phyloP scores from a whole-genome alignment of 192 early-diverging fungal genomes.

The Linnemannia schmuckeri region DNA sequence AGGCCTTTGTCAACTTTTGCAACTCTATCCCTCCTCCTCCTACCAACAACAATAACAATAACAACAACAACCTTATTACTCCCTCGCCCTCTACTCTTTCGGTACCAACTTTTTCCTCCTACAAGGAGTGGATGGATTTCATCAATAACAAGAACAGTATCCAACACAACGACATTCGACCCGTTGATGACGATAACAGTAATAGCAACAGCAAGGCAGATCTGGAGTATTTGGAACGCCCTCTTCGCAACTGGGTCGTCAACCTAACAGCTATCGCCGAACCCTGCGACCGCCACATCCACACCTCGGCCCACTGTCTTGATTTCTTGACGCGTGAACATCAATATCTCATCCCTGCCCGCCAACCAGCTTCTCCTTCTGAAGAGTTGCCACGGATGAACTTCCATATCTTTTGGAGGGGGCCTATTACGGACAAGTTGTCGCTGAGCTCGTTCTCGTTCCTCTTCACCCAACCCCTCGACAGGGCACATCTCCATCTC shows the following conservation, averaged over 20 bases:
- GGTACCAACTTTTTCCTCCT: constrained; percentile 12
- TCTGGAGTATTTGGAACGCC: constrained; percentile 25
- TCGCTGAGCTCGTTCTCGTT: constrained; percentile 37
- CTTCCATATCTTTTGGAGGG: constrained; percentile 58
- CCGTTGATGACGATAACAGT: neutral
- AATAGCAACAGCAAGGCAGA: neutral
- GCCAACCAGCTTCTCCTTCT: neutral
- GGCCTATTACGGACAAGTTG: constrained; percentile 52
- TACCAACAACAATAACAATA: neutral
- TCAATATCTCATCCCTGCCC: constrained; percentile 25
- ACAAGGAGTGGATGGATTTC: constrained; percentile 20
- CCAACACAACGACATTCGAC: neutral
- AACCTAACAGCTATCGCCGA: constrained; percentile 30
- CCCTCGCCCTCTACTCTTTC: neutral
- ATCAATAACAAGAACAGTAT: constrained; percentile 10
- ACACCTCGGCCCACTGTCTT: constrained; percentile 45
- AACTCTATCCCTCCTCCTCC: neutral
- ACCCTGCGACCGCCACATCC: constrained; percentile 27
- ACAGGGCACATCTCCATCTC: constrained; percentile 35
- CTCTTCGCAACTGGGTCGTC: constrained; percentile 31
- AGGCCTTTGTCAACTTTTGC: constrained; percentile 30
- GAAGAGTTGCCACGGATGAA: constrained; percentile 25
- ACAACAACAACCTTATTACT: neutral
- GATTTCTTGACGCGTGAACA: constrained; percentile 27
- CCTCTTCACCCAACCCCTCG: constrained; percentile 50